phyloP scores from a whole-genome alignment of 2,329 filamentous ascomycete species.

The Epichloe amarillans region DNA sequence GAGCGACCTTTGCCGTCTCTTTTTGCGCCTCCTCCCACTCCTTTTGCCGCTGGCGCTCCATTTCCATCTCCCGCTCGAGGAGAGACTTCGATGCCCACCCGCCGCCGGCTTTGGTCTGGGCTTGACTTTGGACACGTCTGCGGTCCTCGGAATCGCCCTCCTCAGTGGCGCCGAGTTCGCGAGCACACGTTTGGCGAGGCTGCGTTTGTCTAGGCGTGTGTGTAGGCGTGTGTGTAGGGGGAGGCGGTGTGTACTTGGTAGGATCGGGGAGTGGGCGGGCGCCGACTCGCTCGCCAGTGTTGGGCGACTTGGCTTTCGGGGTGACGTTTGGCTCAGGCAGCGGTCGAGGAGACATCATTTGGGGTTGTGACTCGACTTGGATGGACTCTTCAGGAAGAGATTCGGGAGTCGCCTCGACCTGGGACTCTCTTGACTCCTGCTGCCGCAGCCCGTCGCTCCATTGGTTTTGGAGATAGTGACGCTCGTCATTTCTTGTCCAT shows the following conservation, averaged over 20 bases:
- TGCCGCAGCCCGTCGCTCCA: slow-evolving; percentile 27
- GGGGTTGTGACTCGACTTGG: not conserved
- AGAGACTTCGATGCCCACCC: slow-evolving; percentile 56
- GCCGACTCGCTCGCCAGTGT: slow-evolving; percentile 15
- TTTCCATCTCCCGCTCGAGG: slow-evolving; percentile 68
- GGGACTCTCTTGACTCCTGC: slow-evolving; percentile 17
- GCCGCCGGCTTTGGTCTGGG: slow-evolving; percentile 45
- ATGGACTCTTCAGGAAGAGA: not conserved
- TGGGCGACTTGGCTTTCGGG: slow-evolving; percentile 23
- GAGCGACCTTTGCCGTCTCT: slow-evolving; percentile 42
- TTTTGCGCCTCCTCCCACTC: slow-evolving; percentile 72
- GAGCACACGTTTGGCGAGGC: slow-evolving; percentile 37
- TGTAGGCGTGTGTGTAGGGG: not conserved
- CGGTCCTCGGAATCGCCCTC: slow-evolving; percentile 52
- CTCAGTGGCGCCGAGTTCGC: slow-evolving; percentile 40
- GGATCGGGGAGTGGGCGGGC: slow-evolving; percentile 43
- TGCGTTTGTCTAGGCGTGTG: slow-evolving; percentile 11
- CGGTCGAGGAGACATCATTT: slow-evolving; percentile 19
- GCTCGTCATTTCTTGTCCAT: slow-evolving; percentile 51
- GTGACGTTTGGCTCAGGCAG: slow-evolving; percentile 25
- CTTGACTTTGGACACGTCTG: slow-evolving; percentile 43
- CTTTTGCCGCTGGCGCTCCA: slow-evolving; percentile 60
- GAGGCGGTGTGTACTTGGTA: slow-evolving; percentile 17
- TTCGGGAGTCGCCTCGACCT: slow-evolving; percentile 10
- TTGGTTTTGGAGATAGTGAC: slow-evolving; percentile 47